phyloP scores from a whole-genome alignment of 768 basidiomycete genomes.

The Heimioporus sp. region DNA sequence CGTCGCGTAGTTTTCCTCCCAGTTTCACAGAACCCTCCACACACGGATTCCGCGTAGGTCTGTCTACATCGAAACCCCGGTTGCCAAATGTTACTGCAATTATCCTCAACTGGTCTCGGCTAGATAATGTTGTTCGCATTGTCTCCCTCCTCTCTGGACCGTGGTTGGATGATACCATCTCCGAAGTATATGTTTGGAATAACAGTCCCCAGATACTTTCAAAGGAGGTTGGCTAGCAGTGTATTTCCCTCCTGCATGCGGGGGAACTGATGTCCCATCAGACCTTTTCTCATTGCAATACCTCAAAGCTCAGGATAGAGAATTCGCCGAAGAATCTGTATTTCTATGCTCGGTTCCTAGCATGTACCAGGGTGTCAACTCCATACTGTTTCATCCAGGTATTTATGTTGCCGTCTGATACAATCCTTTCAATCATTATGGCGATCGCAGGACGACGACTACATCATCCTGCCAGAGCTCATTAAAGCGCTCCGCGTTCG shows the following conservation, averaged over 20 bases:
- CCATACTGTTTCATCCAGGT: constrained; percentile 66
- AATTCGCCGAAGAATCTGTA: constrained; percentile 58
- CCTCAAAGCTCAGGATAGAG: constrained; percentile 45
- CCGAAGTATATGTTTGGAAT: constrained; percentile 59
- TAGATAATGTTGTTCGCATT: constrained; percentile 59
- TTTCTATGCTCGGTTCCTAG: constrained; percentile 61
- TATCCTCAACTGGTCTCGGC: constrained; percentile 66
- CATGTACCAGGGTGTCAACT: constrained; percentile 50
- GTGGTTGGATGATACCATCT: constrained; percentile 44
- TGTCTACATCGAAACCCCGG: background rate
- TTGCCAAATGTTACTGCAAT: constrained; percentile 52
- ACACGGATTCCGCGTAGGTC: constrained; percentile 13
- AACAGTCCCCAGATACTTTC: constrained; percentile 48
- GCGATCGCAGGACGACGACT: constrained; percentile 61
- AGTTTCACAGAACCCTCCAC: constrained; percentile 12
- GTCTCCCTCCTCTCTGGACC: constrained; percentile 48
- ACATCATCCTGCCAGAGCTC: constrained; percentile 55
- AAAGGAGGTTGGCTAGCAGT: constrained; percentile 37
- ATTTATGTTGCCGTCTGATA: constrained; percentile 1
- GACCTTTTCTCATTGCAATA: constrained; percentile 47
- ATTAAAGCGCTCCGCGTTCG: constrained; percentile 48
- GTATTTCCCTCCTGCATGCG: background rate
- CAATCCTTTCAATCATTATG: constrained; percentile 1
- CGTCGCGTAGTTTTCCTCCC: constrained; percentile 12
- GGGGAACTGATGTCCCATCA: constrained; percentile 15